These are phyloP conservation scores for Mycena vulgaris DNA, from an alignment of 768 basidiomycete species.

Conservation along the genomic window DNA sequence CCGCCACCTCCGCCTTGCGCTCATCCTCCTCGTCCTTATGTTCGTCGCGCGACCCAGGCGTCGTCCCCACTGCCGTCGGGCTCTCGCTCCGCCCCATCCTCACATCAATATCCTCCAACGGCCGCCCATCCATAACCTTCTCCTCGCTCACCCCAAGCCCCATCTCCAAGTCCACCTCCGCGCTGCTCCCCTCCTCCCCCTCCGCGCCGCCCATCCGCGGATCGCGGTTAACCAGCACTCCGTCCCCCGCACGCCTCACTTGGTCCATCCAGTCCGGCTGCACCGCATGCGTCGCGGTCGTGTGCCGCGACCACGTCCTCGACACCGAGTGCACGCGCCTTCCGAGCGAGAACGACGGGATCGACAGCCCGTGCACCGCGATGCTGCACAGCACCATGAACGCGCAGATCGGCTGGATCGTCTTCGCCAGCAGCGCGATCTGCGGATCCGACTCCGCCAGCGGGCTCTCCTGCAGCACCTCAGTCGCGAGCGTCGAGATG, in stretches of 20 bases:
- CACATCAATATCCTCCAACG: conserved; percentile 34
- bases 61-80: conserved; percentile 33
- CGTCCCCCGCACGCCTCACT: conserved; percentile 74
- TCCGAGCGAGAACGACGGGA: conserved; percentile 94
- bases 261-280: conserved; percentile 89
- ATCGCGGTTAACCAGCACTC: conserved; percentile 91
- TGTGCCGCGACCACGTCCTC: conserved; percentile 90
- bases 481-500: conserved; percentile 87
- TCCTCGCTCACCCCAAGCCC: conserved; percentile 30
- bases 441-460: conserved; percentile 62
- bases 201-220: conserved; percentile 34
- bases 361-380: conserved; percentile 90
- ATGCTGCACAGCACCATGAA: conserved; percentile 97
- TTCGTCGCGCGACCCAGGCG: conserved; percentile 36
- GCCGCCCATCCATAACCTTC: conserved; percentile 30
- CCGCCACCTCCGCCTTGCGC: conserved; percentile 22
- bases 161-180: conserved; percentile 42
- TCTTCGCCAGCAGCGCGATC: conserved; percentile 74
- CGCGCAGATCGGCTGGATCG: conserved; percentile 93
- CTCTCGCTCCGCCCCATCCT: conserved; percentile 21
- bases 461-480: conserved; percentile 62
- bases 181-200: conserved; percentile 57
- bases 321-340: conserved; percentile 92
- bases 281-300: conserved; percentile 48
- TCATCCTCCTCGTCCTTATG: conserved; percentile 28